Evolutionary conservation across 768 basidiomycete genomes (phyloP).

Genomic region (Boletales sp.): DNA sequence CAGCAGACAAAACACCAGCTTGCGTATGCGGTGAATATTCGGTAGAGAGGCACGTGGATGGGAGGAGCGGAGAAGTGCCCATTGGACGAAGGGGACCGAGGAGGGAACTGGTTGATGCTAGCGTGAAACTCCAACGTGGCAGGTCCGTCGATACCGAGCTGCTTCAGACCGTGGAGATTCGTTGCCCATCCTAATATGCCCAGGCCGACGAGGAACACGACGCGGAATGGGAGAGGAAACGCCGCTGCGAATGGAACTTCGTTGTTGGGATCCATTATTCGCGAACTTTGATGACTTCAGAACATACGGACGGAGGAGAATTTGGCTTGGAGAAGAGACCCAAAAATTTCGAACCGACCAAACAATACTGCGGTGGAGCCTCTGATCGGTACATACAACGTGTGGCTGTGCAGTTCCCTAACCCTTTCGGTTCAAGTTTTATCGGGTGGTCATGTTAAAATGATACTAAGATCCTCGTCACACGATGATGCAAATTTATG

Average conservation of each 20-base stretch:
- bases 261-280: constrained; percentile 27
- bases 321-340: not conserved
- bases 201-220: constrained; percentile 71
- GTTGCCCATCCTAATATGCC: constrained; percentile 90
- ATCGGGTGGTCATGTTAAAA: too few relatives aligned
- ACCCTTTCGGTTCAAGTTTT: too few relatives aligned
- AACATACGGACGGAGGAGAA: constrained; percentile 5
- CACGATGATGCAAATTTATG: too few relatives aligned
- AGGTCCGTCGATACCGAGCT: constrained; percentile 69
- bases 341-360: not conserved
- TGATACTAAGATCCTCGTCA: too few relatives aligned
- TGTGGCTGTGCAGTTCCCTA: too few relatives aligned
- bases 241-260: constrained; percentile 47
- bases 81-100: constrained; percentile 12
- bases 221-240: constrained; percentile 92
- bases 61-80: constrained; percentile 28
- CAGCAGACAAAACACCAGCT: constrained; percentile 64
- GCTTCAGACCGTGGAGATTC: constrained; percentile 82
- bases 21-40: constrained; percentile 58
- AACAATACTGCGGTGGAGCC: too few relatives aligned
- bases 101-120: constrained; percentile 13
- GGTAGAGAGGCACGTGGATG: constrained; percentile 63
- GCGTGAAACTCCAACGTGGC: constrained; percentile 60
- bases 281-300: not conserved
- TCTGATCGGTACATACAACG: too few relatives aligned